These are phyloP conservation scores for Aspergillus ibericus DNA, from an alignment of 2,329 filamentous ascomycete species.

Conservation along the genomic window DNA sequence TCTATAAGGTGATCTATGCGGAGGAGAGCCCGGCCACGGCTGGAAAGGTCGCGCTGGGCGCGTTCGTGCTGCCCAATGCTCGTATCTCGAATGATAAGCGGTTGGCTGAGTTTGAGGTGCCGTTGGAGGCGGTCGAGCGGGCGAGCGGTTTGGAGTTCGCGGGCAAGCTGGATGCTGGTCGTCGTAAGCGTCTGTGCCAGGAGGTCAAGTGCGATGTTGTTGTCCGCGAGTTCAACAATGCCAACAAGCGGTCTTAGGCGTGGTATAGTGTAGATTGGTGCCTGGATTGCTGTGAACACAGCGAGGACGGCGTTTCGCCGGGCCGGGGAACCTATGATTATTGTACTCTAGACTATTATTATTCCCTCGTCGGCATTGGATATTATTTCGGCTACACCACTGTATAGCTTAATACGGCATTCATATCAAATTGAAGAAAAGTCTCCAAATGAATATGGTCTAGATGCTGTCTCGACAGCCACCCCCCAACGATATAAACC, in stretches of 20 bases:
- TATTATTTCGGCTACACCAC: background rate
- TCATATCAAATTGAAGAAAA: too few species aligned
- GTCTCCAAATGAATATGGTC: background rate
- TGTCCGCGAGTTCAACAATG: conserved; percentile 72
- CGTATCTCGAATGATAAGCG: conserved; percentile 84
- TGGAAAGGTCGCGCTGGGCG: conserved; percentile 82
- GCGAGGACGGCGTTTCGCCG: background rate
- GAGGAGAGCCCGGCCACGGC: conserved; percentile 67
- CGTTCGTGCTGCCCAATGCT: conserved; percentile 93
- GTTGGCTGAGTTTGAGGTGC: conserved; percentile 89
- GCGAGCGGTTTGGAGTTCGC: conserved; percentile 92
- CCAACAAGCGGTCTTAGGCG: conserved; percentile 47
- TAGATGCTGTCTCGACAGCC: background rate
- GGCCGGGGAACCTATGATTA: background rate
- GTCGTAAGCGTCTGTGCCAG: conserved; percentile 77
- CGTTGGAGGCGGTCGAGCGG: conserved; percentile 86
- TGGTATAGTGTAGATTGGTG: background rate
- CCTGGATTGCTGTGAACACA: background rate
- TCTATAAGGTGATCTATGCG: conserved; percentile 98
- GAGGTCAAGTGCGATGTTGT: conserved; percentile 82
- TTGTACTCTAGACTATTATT: background rate
- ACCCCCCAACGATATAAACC: background rate
- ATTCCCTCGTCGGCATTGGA: background rate
- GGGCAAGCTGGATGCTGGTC: conserved; percentile 68
- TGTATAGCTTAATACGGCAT: background rate